Percentiles rank a stretch among this genome's conserved stretches.
Evolutionary conservation across 495 filamentous ascomycete species (phyloP).

Genomic region (Symbiotaphrina buchneri): DNA sequence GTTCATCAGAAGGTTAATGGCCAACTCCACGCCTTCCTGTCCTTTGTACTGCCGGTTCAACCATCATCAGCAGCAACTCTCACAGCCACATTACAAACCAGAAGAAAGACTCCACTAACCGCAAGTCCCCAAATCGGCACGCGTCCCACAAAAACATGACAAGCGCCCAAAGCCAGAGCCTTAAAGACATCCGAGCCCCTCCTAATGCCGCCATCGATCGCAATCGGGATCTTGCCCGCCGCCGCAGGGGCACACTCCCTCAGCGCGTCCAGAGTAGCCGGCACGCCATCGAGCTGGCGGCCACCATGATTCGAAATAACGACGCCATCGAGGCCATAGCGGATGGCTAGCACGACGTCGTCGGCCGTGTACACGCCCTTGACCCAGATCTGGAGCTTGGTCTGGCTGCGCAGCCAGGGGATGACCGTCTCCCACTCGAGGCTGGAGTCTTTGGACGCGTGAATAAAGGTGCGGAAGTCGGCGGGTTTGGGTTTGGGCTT

Average conservation of each 20-base stretch:
- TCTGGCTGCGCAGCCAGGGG: conserved; percentile 13
- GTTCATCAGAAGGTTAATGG: conserved; percentile 5
- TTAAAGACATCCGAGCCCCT: conserved; percentile 21
- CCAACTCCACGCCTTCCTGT: conserved; percentile 17
- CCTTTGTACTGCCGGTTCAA: conserved; percentile 14
- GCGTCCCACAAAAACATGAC: conserved; percentile 16
- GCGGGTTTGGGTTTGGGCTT: too few species aligned
- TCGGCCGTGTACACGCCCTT: conserved; percentile 16
- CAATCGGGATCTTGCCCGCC: conserved; percentile 10
- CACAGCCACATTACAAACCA: too few species aligned
- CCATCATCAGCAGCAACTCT: too few species aligned
- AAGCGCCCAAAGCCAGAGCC: conserved; percentile 21
- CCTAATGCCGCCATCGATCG: conserved; percentile 16
- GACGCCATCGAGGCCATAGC: conserved; percentile 14
- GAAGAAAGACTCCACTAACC: too few species aligned
- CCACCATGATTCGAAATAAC: conserved; percentile 22
- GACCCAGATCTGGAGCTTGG: conserved; percentile 19
- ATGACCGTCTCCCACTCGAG: conserved; percentile 14
- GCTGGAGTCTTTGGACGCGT: conserved; percentile 5
- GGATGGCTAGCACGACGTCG: conserved; percentile 13
- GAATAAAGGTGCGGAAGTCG: too few species aligned
- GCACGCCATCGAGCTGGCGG: conserved; percentile 19
- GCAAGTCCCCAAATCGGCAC: conserved; percentile 19
- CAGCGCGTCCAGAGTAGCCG: conserved; percentile 21
- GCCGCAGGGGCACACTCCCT: conserved; percentile 18